phyloP scores from a whole-genome alignment of 1,284 basidiomycete genomes.

The Mrakiaceae sp. region DNA sequence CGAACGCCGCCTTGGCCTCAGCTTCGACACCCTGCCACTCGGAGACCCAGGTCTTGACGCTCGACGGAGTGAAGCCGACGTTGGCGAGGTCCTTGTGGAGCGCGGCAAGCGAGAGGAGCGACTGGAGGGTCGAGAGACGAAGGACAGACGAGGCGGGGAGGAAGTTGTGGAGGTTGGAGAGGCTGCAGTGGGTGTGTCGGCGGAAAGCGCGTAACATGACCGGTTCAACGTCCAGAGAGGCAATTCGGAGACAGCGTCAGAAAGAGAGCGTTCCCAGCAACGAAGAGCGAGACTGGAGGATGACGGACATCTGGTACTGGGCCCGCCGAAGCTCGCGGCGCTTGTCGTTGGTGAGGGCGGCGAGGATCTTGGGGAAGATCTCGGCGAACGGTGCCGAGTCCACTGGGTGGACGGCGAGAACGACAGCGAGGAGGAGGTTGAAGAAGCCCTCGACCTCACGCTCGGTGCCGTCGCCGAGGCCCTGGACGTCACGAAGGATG shows the following conservation, averaged over 20 bases:
- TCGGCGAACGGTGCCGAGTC: conserved; percentile 43
- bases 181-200: conserved; percentile 37
- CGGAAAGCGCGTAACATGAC: not conserved
- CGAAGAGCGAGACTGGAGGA: not conserved
- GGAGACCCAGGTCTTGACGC: conserved; percentile 59
- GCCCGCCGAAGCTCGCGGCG: conserved; percentile 1
- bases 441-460: conserved; percentile 79
- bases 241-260: no score
- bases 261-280: no score
- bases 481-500: conserved; percentile 51
- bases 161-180: conserved; percentile 80
- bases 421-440: conserved; percentile 61
- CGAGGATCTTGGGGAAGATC: conserved; percentile 9
- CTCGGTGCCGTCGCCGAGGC: conserved; percentile 59
- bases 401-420: conserved; percentile 47
- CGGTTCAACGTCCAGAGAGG: no score
- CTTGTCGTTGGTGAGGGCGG: conserved; percentile 34
- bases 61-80: conserved; percentile 50
- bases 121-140: conserved; percentile 52
- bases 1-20: conserved; percentile 57
- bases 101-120: conserved; percentile 54
- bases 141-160: conserved; percentile 57
- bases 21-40: conserved; percentile 54
- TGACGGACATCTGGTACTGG: conserved; percentile 54
- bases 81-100: conserved; percentile 57